Conservation (phyloP, 805 yeast species). For the Maudiozyma barnettii region DNA sequence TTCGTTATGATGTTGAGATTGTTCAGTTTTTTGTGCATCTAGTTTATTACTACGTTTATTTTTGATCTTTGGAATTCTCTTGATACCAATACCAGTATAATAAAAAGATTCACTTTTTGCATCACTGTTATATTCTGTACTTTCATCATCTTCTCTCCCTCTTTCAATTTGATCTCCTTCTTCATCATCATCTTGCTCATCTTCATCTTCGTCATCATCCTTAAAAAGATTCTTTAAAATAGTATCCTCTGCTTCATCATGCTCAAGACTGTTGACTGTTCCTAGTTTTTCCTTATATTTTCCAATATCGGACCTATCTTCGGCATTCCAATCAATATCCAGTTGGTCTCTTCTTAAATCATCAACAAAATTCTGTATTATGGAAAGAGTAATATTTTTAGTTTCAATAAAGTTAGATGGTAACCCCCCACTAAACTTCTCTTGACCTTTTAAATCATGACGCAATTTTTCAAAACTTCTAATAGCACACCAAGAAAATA, state of each 20-base stretch:
- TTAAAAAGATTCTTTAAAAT: conserved; percentile 9
- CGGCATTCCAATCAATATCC: conserved; percentile 25
- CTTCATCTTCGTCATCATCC: conserved; percentile 8
- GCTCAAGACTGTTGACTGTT: conserved; percentile 9
- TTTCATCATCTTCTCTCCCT: not conserved
- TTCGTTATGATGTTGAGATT: not conserved
- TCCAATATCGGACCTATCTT: conserved; percentile 6
- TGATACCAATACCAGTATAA: conserved; percentile 4
- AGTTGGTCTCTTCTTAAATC: conserved; percentile 21
- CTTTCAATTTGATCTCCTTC: conserved; percentile 3
- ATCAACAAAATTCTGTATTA: conserved; percentile 24
- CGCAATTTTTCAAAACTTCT: conserved; percentile 17
- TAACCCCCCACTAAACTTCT: not conserved
- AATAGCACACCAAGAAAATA: conserved; percentile 28
- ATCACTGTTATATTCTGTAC: conserved; percentile 3
- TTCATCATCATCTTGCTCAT: conserved; percentile 3
- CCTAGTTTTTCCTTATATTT: conserved; percentile 11
- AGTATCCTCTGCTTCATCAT: conserved; percentile 14
- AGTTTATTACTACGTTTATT: not conserved
- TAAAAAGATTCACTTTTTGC: conserved; percentile 2
- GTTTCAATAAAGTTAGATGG: conserved; percentile 10
- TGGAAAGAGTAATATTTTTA: conserved; percentile 15
- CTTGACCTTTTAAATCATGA: not conserved
- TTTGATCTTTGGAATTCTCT: conserved; percentile 1
- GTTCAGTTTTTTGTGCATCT: not conserved